Conservation (phyloP, 768 basidiomycete species). For the Kwoniella shandongensis region DNA sequence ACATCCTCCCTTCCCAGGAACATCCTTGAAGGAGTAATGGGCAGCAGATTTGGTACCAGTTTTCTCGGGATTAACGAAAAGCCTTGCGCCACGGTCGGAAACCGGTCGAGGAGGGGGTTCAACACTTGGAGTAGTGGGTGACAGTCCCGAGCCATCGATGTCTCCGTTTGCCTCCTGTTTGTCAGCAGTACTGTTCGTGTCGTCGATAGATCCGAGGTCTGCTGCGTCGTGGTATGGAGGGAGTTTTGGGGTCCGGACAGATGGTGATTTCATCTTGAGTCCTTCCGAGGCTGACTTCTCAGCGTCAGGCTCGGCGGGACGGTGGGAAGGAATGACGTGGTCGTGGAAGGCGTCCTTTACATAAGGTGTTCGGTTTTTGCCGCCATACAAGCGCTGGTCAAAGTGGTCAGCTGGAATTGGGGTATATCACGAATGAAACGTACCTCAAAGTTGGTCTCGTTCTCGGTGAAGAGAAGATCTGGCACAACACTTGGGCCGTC, state of each 20-base stretch:
- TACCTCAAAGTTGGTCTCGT: constrained; percentile 85
- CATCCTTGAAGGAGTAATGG: constrained; percentile 81
- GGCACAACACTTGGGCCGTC: constrained; percentile 71
- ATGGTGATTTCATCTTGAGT: constrained; percentile 28
- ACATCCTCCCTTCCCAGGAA: constrained; percentile 89
- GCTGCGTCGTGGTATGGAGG: constrained; percentile 28
- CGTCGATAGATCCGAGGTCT: constrained; percentile 17
- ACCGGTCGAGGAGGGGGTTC: constrained; percentile 44
- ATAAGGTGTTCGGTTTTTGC: constrained; percentile 74
- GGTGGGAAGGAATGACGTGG: constrained; percentile 85
- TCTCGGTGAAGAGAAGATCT: constrained; percentile 89
- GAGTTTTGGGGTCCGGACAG: constrained; percentile 34
- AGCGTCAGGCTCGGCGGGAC: constrained; percentile 58
- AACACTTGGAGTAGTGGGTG: constrained; percentile 51
- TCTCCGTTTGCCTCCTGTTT: constrained; percentile 24
- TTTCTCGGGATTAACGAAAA: constrained; percentile 80
- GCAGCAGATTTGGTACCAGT: constrained; percentile 90
- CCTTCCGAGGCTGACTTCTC: constrained; percentile 25
- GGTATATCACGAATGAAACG: background rate
- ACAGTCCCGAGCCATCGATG: constrained; percentile 38
- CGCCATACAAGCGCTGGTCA: constrained; percentile 72
- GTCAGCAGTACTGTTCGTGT: constrained; percentile 21
- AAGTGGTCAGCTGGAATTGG: constrained; percentile 15
- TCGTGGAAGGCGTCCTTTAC: constrained; percentile 99
- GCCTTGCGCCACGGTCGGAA: constrained; percentile 35